Base-by-base conservation (phyloP, 768 basidiomycete species). In the Lepiota brunneoincarnata region DNA sequence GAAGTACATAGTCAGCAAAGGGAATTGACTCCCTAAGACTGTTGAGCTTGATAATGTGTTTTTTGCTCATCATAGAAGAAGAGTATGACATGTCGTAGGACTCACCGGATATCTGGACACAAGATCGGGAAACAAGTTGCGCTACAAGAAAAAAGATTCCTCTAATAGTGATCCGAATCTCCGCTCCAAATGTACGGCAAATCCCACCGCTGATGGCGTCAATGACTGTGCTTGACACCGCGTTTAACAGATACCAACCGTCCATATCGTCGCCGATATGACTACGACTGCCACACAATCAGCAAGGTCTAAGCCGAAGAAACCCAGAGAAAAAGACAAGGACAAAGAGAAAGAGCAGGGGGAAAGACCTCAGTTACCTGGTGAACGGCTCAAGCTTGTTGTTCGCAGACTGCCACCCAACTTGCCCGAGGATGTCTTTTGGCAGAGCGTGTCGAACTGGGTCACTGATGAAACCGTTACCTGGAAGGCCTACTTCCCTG, bases 361-460 rank as follows among this genome's bases (percentile, higher is more conserved):
- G 57, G 55, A 55, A 26, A 71, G 62, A 36, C 60, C 49, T 45
- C 65, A 58, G 1, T 70, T 69, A 12, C 68, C 71, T 17, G 69
- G 69, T 4, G 87, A 89, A 57, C 82, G 89, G 4, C 72, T 93
- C 62, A 98, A 99, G 77, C 85, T 86, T 26, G 80, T 97, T 59
- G 86, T 98, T 15, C 84, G 96, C 39, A 75, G 92, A 36, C 76
- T 98, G 4, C 96, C 96, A 0, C 89, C 95, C 11, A 93, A 94
- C 62, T 76, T 99, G 2, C 96, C 96, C 3, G 93, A 94, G 61
- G 84, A 84, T 2, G 72, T 97, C 49, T 98, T 99, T 71, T 99
- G 96, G 96, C 83, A 88, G 62, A 92, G 90, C 57, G 92, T 94
- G 2, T 76, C 84, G 49, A 65, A 76, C 1, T 98, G 95, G 94